These are phyloP conservation scores for Xylaria flabelliformis DNA, from an alignment of 495 filamentous ascomycete genomes.

Conservation along the genomic window DNA sequence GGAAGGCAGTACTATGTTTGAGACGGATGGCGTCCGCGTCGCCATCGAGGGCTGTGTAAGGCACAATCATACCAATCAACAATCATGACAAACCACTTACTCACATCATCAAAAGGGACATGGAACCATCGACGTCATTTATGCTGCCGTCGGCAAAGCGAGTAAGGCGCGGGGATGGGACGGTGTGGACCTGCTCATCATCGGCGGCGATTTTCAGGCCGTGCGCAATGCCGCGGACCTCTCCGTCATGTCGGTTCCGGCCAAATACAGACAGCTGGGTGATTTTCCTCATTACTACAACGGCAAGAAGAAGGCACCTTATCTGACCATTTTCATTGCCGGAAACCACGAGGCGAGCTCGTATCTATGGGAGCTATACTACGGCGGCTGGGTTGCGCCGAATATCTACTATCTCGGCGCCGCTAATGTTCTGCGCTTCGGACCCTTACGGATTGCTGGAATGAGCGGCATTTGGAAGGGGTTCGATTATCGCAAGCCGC, in stretches of 20 bases:
- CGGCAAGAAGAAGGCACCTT: conserved; percentile 76
- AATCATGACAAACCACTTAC: neutral
- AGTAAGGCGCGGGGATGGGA: conserved; percentile 73
- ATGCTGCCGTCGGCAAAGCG: conserved; percentile 70
- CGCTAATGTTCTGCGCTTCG: conserved; percentile 82
- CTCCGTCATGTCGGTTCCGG: conserved; percentile 82
- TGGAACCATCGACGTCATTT: conserved; percentile 88
- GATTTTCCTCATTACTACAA: conserved; percentile 96
- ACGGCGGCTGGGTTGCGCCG: conserved; percentile 95
- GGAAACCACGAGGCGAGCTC: conserved; percentile 95
- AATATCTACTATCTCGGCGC: conserved; percentile 97
- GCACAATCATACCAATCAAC: neutral
- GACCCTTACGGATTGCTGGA: conserved; percentile 84
- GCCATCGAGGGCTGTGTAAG: conserved; percentile 84
- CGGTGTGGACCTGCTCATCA: conserved; percentile 81
- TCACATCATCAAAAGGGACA: conserved; percentile 68
- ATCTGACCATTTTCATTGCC: conserved; percentile 87
- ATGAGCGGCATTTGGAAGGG: conserved; percentile 94
- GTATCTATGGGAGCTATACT: conserved; percentile 87
- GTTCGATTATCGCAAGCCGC: conserved; percentile 79
- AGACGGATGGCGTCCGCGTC: conserved; percentile 55
- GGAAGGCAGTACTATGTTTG: conserved; percentile 28
- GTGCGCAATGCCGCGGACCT: conserved; percentile 88
- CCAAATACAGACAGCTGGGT: conserved; percentile 80
- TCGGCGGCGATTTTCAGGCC: conserved; percentile 92